Conservation (phyloP, 768 basidiomycete genomes). For the Trametes sanguinea region DNA sequence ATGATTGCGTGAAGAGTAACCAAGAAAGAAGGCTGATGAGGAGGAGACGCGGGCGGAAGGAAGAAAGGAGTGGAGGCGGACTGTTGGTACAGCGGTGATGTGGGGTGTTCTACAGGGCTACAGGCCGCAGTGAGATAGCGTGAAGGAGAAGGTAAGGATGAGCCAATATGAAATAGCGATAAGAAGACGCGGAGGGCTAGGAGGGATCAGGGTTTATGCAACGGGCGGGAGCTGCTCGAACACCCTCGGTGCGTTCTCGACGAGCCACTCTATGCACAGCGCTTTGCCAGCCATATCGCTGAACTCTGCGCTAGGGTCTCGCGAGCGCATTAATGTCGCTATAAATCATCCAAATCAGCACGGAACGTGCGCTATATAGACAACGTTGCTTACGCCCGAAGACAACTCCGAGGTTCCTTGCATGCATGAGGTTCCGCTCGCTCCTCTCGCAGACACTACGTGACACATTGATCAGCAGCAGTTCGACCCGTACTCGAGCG, state of each 20-base stretch:
- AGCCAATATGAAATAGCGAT: constrained; percentile 20
- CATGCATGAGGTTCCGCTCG: constrained; percentile 88
- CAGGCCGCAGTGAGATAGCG: constrained; percentile 12
- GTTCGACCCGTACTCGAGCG: not conserved
- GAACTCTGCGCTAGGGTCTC: constrained; percentile 85
- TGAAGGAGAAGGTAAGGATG: constrained; percentile 10
- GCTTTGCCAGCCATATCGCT: constrained; percentile 98
- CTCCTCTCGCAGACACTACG: constrained; percentile 62
- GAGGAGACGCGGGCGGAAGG: constrained; percentile 19
- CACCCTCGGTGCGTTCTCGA: constrained; percentile 78
- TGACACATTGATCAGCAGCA: not conserved
- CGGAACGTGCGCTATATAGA: too few species aligned
- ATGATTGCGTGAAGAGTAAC: not conserved
- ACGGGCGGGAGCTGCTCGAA: constrained; percentile 33
- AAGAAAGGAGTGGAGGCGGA: constrained; percentile 18
- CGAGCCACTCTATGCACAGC: constrained; percentile 89
- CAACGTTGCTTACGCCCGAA: constrained; percentile 85
- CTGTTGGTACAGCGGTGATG: constrained; percentile 31
- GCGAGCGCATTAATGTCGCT: constrained; percentile 95
- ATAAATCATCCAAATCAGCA: not conserved
- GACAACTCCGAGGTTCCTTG: constrained; percentile 93
- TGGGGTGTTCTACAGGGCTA: constrained; percentile 27
- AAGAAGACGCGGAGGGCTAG: not conserved
- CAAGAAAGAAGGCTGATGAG: constrained; percentile 14
- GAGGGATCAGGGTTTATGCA: not conserved